Evolutionary conservation across 139 green algal genomes (phyloP), one percentile per base, ranked within the genome.

Genomic region (Chlamydomonas eustigma): DNA sequence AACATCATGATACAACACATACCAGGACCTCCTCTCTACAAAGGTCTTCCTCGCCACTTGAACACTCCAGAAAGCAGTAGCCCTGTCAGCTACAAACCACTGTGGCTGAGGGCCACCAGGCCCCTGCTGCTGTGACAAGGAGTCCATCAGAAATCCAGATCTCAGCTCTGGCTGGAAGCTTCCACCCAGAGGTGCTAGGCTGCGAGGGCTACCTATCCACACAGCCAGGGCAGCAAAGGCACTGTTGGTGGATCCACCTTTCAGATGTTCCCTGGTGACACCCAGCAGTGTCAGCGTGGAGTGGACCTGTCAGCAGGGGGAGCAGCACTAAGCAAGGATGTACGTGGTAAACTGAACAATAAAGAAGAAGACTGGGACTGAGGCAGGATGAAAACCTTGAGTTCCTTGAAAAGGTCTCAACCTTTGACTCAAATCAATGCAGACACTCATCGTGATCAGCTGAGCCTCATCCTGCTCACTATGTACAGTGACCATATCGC

Each of bases 21-120:
- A 80, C 64, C 64, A 72, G 36, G 79, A 77, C 52, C 83, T 73
- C 1, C 80, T 68, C 78, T 88, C 83, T 8, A 64, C 51, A 77
- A 78, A 88, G 2, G 83, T 88, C 80, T 88, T 88, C 22, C 77
- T 65, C 39, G 84, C 85, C 64, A 79, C 63, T n/a, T 75, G 64
- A 22, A 37, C 63, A 51, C 77, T 76, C 83, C 83, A 88, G 63
- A 79, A 88, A 50, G 81, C 78, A 2, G 73, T 65, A 0, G 83
- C 83, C 24, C 52, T 25, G 4, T 22, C 52, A 8, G 52, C 12
- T 4, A 68, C 12, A 28, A 68, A 68, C 52, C 52, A 68, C 44
- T 58, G 44, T n/a, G 44, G 44, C 44, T 12, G 44, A 12, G 44
- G 12, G 12, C 44, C 12, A 18, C 44, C 12, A 58, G 44, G 12